These are phyloP conservation scores for Trichomonas tenax DNA, from an alignment of 208 protist species.

Conservation along the genomic window DNA sequence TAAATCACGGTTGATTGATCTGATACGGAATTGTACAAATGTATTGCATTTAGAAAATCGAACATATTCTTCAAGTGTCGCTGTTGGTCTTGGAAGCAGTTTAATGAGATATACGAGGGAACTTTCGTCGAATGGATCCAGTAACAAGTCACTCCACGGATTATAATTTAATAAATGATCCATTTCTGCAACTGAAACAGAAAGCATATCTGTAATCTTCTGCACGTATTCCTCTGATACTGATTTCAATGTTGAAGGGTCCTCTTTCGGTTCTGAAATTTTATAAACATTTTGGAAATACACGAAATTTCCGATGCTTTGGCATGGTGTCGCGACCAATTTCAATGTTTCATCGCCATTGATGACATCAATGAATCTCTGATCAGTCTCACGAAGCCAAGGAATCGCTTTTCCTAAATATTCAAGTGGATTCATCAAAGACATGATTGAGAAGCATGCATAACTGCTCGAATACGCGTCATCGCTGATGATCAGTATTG, in stretches of 20 bases:
- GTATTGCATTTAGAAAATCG: neutral
- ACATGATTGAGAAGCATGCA: neutral
- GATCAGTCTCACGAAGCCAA: neutral
- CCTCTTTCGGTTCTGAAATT: neutral
- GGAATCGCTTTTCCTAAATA: neutral
- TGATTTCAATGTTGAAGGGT: neutral
- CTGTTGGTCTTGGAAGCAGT: neutral
- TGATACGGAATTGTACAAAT: neutral
- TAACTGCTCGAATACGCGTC: neutral
- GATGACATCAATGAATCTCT: neutral
- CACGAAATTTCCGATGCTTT: neutral
- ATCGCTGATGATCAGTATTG: neutral
- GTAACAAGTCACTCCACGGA: neutral
- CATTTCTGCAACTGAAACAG: neutral
- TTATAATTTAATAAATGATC: neutral
- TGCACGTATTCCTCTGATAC: neutral
- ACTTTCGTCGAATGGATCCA: neutral
- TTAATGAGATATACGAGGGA: neutral
- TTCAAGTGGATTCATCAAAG: neutral
- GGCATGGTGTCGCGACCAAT: neutral
- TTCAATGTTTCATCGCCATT: neutral
- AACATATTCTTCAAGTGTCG: neutral
- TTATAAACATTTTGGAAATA: neutral
- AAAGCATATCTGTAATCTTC: neutral
- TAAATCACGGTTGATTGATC: neutral